Conservation (phyloP, 495 filamentous ascomycete genomes). For the Amorphotheca resinae region DNA sequence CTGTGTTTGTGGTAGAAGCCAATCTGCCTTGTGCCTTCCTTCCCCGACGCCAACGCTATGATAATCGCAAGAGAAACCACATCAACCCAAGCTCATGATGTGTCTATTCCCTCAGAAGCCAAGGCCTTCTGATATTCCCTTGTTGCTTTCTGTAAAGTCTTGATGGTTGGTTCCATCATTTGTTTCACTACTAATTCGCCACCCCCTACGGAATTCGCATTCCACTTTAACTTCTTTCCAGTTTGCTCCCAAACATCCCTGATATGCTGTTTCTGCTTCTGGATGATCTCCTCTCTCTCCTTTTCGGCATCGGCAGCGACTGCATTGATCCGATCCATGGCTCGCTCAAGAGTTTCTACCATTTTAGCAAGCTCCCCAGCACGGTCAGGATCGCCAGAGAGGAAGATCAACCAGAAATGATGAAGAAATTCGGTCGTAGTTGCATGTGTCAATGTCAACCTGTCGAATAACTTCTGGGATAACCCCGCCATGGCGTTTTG, state of each 20-base stretch:
- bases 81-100: slow-evolving; percentile 2
- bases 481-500: slow-evolving; percentile 48
- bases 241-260: slow-evolving; percentile 54
- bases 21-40: not conserved
- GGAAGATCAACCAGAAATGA: slow-evolving; percentile 85
- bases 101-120: slow-evolving; percentile 27
- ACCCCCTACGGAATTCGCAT: slow-evolving; percentile 52
- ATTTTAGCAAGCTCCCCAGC: slow-evolving; percentile 62
- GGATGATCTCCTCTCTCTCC: slow-evolving; percentile 46
- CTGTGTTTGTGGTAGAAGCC: not conserved
- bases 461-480: slow-evolving; percentile 51
- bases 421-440: slow-evolving; percentile 90
- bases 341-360: slow-evolving; percentile 62
- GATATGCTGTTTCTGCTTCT: slow-evolving; percentile 51
- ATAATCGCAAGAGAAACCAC: slow-evolving; percentile 5
- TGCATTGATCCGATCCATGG: slow-evolving; percentile 66
- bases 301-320: slow-evolving; percentile 70
- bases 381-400: slow-evolving; percentile 71
- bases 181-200: slow-evolving; percentile 63
- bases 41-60: slow-evolving; percentile 18
- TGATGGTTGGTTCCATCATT: slow-evolving; percentile 58
- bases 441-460: slow-evolving; percentile 72
- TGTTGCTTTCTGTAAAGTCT: slow-evolving; percentile 51
- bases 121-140: slow-evolving; percentile 51
- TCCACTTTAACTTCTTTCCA: slow-evolving; percentile 52